Evolutionary conservation across 73 alveolate species (phyloP).

Genomic region (Paramecium octaurelia): DNA sequence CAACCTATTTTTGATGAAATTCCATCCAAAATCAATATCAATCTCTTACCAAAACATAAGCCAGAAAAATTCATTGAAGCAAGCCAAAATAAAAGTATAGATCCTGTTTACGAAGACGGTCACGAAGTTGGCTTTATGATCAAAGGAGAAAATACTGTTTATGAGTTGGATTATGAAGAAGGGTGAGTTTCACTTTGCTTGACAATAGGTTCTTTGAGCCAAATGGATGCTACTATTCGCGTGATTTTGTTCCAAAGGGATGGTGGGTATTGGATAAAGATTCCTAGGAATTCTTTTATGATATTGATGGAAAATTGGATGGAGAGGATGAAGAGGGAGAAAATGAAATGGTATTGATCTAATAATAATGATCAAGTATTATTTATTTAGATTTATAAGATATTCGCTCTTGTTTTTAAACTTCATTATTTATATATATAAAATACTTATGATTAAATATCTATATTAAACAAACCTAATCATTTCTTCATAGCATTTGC

Average conservation of each 20-base stretch:
- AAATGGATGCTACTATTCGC: constrained; percentile 40
- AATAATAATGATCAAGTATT: not conserved
- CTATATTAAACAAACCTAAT: not conserved
- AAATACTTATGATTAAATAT: not conserved
- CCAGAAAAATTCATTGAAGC: not conserved
- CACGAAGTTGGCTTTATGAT: constrained; percentile 15
- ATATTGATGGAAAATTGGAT: not conserved
- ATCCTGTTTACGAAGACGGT: not conserved
- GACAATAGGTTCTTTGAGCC: constrained; percentile 42
- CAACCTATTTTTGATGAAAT: constrained; percentile 6
- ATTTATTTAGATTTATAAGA: not conserved
- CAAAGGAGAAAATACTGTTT: not conserved
- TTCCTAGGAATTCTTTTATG: not conserved
- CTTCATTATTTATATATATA: not conserved
- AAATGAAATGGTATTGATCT: not conserved
- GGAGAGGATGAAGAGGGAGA: not conserved
- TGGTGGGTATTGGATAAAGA: constrained; percentile 49
- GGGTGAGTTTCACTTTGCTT: constrained; percentile 10
- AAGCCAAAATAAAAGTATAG: not conserved
- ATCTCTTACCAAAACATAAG: not conserved
- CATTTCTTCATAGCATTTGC: constrained; percentile 57
- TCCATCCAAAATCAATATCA: not conserved
- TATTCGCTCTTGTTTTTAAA: not conserved
- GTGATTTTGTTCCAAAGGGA: constrained; percentile 44
- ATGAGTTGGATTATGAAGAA: constrained; percentile 33